A percentile compares a stretch with the other conserved stretches of the same genome.
These are phyloP conservation scores for Dendrothele bispora DNA, from an alignment of 768 basidiomycete species.

Conservation along the genomic window DNA sequence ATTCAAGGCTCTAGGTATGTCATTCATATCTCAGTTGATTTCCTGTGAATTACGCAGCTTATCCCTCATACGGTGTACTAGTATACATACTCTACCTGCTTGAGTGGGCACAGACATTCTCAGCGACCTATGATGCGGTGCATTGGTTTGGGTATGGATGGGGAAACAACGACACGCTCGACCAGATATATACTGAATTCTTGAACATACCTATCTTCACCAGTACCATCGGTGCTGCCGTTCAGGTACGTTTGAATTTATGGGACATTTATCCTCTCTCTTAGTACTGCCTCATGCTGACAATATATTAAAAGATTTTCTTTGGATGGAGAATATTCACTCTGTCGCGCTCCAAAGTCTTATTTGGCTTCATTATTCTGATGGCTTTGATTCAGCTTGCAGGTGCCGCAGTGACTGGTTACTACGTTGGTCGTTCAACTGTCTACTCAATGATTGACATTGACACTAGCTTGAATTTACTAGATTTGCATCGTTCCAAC, in stretches of 20 bases:
- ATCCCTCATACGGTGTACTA: not conserved
- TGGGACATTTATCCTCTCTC: not conserved
- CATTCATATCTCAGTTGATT: not conserved
- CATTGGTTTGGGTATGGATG: conserved; percentile 21
- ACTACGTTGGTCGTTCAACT: conserved; percentile 6
- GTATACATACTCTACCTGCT: conserved; percentile 16
- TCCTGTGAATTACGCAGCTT: too few relatives aligned
- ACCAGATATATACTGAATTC: conserved; percentile 8
- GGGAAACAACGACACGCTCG: conserved; percentile 10
- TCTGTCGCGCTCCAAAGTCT: conserved; percentile 8
- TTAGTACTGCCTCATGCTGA: too few relatives aligned
- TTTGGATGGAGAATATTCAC: conserved; percentile 19
- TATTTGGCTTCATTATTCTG: conserved; percentile 3
- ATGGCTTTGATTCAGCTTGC: conserved; percentile 15
- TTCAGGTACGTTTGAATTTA: conserved; percentile 11
- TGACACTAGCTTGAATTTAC: not conserved
- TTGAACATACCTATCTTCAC: conserved; percentile 17
- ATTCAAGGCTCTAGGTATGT: conserved; percentile 12
- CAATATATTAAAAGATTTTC: conserved; percentile 9
- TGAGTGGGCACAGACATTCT: conserved; percentile 19
- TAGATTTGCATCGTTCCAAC: not conserved
- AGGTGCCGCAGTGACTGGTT: conserved; percentile 10
- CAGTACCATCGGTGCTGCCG: conserved; percentile 15
- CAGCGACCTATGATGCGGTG: conserved; percentile 18
- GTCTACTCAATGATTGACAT: not conserved